Percentiles rank a stretch among this genome's conserved stretches.
These are phyloP conservation scores for Saccharomycopsis sp. DNA, from an alignment of 805 yeast genomes.

Conservation along the genomic window DNA sequence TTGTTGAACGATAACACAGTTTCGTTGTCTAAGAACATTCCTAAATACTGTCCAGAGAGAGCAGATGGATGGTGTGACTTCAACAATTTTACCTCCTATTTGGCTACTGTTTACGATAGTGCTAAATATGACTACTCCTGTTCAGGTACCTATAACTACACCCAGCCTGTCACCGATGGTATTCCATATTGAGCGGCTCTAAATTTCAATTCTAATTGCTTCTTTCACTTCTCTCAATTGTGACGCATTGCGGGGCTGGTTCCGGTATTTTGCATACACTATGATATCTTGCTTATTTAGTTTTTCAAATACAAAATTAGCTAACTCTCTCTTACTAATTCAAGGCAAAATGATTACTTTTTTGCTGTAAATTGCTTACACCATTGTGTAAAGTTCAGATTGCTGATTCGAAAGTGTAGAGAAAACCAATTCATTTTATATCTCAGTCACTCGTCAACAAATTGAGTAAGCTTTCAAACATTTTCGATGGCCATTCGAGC, in stretches of 20 bases:
- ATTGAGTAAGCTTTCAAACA: no score
- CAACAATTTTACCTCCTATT: conserved; percentile 20
- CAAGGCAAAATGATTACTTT: no score
- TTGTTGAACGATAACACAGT: conserved; percentile 22
- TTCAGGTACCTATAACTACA: conserved; percentile 8
- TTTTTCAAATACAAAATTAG: no score
- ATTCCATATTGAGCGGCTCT: conserved; percentile 1
- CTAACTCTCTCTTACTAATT: no score
- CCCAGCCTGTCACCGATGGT: conserved; percentile 14
- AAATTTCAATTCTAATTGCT: not conserved
- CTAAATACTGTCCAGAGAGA: conserved; percentile 22
- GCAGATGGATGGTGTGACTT: conserved; percentile 24
- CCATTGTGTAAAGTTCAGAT: no score
- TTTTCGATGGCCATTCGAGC: no score
- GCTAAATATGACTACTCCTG: conserved; percentile 18
- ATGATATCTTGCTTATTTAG: no score
- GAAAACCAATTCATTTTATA: no score
- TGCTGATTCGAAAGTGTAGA: no score
- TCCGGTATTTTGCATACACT: not conserved
- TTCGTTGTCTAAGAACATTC: conserved; percentile 18
- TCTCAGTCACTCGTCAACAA: no score
- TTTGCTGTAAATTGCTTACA: no score
- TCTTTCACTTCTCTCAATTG: not conserved
- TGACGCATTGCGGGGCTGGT: not conserved
- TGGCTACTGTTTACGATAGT: conserved; percentile 19